Evolutionary conservation across 2,329 filamentous ascomycete genomes (phyloP).

Genomic region (Diaporthe citriasiana): DNA sequence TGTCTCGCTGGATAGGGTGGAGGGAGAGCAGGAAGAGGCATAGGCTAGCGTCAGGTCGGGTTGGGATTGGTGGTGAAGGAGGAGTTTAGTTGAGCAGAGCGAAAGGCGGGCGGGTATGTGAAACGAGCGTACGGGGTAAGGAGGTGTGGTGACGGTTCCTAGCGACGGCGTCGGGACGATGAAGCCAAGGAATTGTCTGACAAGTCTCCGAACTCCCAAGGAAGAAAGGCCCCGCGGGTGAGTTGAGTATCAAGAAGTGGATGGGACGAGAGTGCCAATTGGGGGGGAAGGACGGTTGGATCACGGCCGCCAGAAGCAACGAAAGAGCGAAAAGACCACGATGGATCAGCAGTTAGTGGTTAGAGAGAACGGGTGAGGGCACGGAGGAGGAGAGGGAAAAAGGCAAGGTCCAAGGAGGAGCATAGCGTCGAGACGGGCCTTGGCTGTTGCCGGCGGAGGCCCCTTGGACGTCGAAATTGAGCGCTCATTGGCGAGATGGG

Average conservation of each 20-base stretch:
- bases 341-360: slow-evolving; percentile 40
- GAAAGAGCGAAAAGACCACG: slow-evolving; percentile 40
- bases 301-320: slow-evolving; percentile 43
- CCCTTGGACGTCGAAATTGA: slow-evolving; percentile 43
- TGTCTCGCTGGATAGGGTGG: slow-evolving; percentile 30
- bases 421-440: slow-evolving; percentile 35
- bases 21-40: slow-evolving; percentile 44
- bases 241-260: slow-evolving; percentile 35
- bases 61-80: slow-evolving; percentile 38
- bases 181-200: slow-evolving; percentile 37
- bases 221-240: slow-evolving; percentile 17
- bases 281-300: slow-evolving; percentile 31
- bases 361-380: slow-evolving; percentile 34
- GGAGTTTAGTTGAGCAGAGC: slow-evolving; percentile 28
- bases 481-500: slow-evolving; percentile 43
- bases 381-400: slow-evolving; percentile 38
- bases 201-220: slow-evolving; percentile 42
- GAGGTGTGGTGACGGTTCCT: slow-evolving; percentile 45
- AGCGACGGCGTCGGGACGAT: slow-evolving; percentile 38
- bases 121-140: slow-evolving; percentile 46
- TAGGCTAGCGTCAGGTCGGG: slow-evolving; percentile 42
- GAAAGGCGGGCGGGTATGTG: slow-evolving; percentile 46
- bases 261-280: slow-evolving; percentile 34
- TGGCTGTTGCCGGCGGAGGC: slow-evolving; percentile 38
- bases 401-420: slow-evolving; percentile 30